Evolutionary conservation across 768 basidiomycete species (phyloP), one percentile per base, ranked within the genome.

Genomic region (Multifurca ochricompacta): DNA sequence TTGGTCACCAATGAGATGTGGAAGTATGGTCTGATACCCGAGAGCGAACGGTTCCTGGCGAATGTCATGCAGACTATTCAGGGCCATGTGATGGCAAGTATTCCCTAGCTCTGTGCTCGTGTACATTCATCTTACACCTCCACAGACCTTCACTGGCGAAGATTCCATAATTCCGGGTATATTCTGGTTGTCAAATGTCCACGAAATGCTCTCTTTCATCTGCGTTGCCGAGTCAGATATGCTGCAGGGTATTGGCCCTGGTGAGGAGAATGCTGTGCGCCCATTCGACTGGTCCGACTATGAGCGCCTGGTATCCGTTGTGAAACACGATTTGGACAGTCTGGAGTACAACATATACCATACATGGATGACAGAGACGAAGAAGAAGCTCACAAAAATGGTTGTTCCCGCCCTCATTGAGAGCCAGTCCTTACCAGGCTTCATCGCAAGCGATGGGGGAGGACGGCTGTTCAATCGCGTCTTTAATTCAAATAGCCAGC

Each of bases 1-100:
- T 74, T 98, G 43, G 85, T 96, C 61, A 95, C 93, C n/a, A 99
- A 99, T 69, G 96, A 98, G 71, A 99, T 99, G 96, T 98, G 96
- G 96, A 97, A 96, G 71, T 93, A 95, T 64, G 92, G 94, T 45
- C 81, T 99, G 61, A 97, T 98, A 61, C 78, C 83, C 14, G 96
- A 99, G 70, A 95, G 92, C 72, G 96, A 98, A 70, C 79, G 94
- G 44, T 98, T 99, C 80, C 74, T 99, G 54, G 96, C 96, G 32
- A 98, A 95, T 67, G 90, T 98, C 52, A 98, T 98, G 95, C 94
- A 97, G 69, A 88, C 86, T 3, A 87, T 99, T 54, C 96, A 99
- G 73, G 78, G 85, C 23, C 92, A 98, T 71, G 93, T 98, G 60
- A 97, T 98, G 93, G 96, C 93, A 58, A 63, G 87, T 78, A 19